Evolutionary conservation across 2,329 filamentous ascomycete species (phyloP).

Genomic region (Arachnomyces sp.): DNA sequence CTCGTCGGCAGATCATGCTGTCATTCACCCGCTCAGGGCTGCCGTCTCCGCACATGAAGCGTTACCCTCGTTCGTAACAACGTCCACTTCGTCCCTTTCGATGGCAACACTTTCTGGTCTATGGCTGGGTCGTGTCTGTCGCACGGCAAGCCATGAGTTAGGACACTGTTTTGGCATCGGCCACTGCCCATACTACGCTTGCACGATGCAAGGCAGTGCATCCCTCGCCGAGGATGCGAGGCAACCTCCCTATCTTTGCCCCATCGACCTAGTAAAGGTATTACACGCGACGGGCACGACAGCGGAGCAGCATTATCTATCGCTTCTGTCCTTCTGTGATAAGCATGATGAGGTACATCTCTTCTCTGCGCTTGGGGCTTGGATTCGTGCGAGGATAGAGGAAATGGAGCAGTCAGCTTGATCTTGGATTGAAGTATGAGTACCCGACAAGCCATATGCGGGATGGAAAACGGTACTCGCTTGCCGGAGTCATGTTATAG

Average conservation of each 20-base stretch:
- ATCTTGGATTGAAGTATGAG: too few relatives aligned
- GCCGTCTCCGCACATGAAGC: slow-evolving; percentile 9
- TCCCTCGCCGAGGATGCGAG: slow-evolving; percentile 24
- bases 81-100: slow-evolving; percentile 6
- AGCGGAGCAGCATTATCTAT: slow-evolving; percentile 13
- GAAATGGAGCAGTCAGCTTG: background rate
- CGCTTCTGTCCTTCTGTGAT: slow-evolving; percentile 18
- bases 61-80: slow-evolving; percentile 2
- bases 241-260: slow-evolving; percentile 28
- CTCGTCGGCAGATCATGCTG: background rate
- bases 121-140: slow-evolving; percentile 51
- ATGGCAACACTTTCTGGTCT: slow-evolving; percentile 29
- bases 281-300: slow-evolving; percentile 15
- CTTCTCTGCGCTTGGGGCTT: slow-evolving; percentile 18
- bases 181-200: slow-evolving; percentile 47
- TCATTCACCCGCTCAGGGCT: slow-evolving; percentile 8
- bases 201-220: slow-evolving; percentile 25
- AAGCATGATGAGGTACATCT: slow-evolving; percentile 11
- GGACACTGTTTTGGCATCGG: slow-evolving; percentile 59
- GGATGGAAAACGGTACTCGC: too few relatives aligned
- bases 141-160: slow-evolving; percentile 56
- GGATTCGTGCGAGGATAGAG: slow-evolving; percentile 9
- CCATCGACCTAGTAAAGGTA: slow-evolving; percentile 22
- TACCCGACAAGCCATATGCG: too few relatives aligned
- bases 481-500: too few relatives aligned